Evolutionary conservation across 2,329 filamentous ascomycete species (phyloP), one percentile per base, ranked within the genome.

Genomic region (Exophiala lecanii-corni): DNA sequence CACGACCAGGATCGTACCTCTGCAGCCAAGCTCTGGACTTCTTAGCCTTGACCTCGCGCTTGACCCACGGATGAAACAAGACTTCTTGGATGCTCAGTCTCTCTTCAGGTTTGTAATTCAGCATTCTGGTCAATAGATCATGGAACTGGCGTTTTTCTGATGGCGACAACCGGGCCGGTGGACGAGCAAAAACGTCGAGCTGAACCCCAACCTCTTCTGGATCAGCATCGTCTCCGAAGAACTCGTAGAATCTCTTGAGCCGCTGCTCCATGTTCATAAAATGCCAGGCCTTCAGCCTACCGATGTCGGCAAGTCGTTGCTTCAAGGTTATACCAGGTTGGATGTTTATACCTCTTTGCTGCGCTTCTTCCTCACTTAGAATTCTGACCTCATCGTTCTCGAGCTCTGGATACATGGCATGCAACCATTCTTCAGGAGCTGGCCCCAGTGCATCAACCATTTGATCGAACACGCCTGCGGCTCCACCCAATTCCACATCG

Each of bases 1-100:
- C 30, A 6, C 30, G n/a, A 13, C 25, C 25, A 9, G n/a, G 25
- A n/a, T 28, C 25, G 25, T 28, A 28, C n/a, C 25, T 28, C 30
- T 13, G 12, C 6, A 32, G 30, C 30, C 30, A 32, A 5, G n/a
- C 30, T 28, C 25, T 28, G n/a, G n/a, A 9, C n/a, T 28, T 28
- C 25, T n/a, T 28, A 9, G 25, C 25, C n/a, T 32, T 13, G 30
- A 32, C 5, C 17, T 32, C 30, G 9, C n/a, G 9, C n/a, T 20
- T 36, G 9, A 38, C n/a, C 36, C 36, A 38, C 3, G 36, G 36
- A 15, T 38, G 36, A 13, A 9, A 25, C 5, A 38, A 16, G 3
- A 21, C 36, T 38, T 38, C 36, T 10, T 38, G 13, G 9, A 38
- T 38, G 6, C 18, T 25, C 12, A 38, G 21, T n/a, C 36, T 6